Base-by-base conservation (phyloP, 495 filamentous ascomycete genomes). In the Hypoxylon fragiforme region DNA sequence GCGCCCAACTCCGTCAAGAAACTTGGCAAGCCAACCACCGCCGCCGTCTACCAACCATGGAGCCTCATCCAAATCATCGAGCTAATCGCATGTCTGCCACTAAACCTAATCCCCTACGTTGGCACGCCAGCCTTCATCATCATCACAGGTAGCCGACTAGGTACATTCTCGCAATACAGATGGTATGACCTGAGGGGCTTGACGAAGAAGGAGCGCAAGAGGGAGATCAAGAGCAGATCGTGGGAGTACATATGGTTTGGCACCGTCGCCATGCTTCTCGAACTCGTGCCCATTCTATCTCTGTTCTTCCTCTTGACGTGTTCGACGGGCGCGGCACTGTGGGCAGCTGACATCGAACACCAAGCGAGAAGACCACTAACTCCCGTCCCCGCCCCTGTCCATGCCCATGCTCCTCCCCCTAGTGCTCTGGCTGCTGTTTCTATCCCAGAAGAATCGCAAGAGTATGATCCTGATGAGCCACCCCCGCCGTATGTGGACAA, bases 241-340 rank as follows among this genome's bases (percentile, higher is more conserved):
- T 90, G 91, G 92, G 77, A 76, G 65, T 85, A 79, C 53, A 69
- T 75, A 16, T 81, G 80, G 73, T 82, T 85, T 44, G 83, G 75
- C 8, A 77, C 78, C 0, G 67, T 81, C 7, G 80, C 81, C 39
- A 76, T 85, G 66, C 40, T 79, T 9, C 63, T 84, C 3, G 74
- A 96, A 65, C 83, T 96, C 60, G 74, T 96, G 2, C 94, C 94
- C 1, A 73, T 97, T 36, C 76, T 85, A 12, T 91, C 86, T n/a
- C 88, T 96, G 55, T 83, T 90, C 56, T 96, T 97, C 67, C 78
- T 94, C 16, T 85, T 95, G 57, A 96, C 91, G 0, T 92, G 71
- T 3, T 74, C 80, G 2, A 68, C 87, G 28, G 94, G 92, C 0
- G 87, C 92, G 5, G 94, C 91, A 7, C 70, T 98, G 21, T 98